Percentiles rank a stretch among this genome's conserved stretches.
Conservation (phyloP, 805 yeast genomes). For the Millerago galiae region DNA sequence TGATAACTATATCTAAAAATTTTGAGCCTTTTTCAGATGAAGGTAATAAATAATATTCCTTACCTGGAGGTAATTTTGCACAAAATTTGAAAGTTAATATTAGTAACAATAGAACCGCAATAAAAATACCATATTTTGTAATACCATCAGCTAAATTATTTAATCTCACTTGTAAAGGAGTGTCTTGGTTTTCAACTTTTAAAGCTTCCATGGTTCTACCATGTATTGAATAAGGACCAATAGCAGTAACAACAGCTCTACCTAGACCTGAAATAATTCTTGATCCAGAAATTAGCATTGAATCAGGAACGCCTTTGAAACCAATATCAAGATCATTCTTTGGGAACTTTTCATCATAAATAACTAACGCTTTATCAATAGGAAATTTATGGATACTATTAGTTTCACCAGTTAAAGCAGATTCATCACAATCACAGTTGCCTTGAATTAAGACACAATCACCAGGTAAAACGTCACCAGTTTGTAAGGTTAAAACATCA, state of each 20-base stretch:
- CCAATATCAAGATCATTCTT: slow-evolving; percentile 31
- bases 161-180: slow-evolving; percentile 84
- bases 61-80: slow-evolving; percentile 50
- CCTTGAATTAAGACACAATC: slow-evolving; percentile 76
- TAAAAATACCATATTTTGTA: slow-evolving; percentile 87
- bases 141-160: slow-evolving; percentile 85
- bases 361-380: slow-evolving; percentile 34
- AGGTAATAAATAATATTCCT: slow-evolving; percentile 36
- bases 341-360: slow-evolving; percentile 23
- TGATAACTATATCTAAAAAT: slow-evolving; percentile 80
- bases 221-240: slow-evolving; percentile 82
- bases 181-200: slow-evolving; percentile 67
- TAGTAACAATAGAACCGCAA: slow-evolving; percentile 75
- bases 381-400: slow-evolving; percentile 68
- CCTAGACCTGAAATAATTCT: slow-evolving; percentile 83
- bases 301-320: slow-evolving; percentile 49
- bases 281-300: slow-evolving; percentile 89
- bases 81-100: slow-evolving; percentile 74
- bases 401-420: slow-evolving; percentile 91
- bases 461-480: slow-evolving; percentile 92
- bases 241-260: slow-evolving; percentile 78
- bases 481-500: slow-evolving; percentile 73
- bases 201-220: slow-evolving; percentile 88
- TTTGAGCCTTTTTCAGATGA: slow-evolving; percentile 77
- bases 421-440: slow-evolving; percentile 82